Evolutionary conservation across 2,329 filamentous ascomycete species (phyloP), one percentile per base, ranked within the genome.

Genomic region (Fusarium domesticum): DNA sequence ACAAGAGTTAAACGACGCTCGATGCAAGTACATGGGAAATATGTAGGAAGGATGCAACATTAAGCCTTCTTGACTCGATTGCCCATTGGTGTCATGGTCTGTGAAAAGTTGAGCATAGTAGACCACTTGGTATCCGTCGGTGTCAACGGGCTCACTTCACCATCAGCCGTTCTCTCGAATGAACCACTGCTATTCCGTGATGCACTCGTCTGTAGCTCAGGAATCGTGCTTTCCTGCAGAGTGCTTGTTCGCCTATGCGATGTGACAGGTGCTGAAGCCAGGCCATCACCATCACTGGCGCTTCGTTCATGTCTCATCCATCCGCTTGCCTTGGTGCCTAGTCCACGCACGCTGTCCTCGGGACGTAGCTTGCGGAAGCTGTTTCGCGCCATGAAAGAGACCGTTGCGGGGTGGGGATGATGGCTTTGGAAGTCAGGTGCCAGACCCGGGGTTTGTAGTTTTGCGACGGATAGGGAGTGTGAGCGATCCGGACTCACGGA

Each of bases 251-350:
- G 23, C 35, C 1, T 39, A 43, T 6, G 39, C 42, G 6, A 16
- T 40, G 8, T 10, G 23, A 28, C 23, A 28, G 23, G 23, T 12
- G 37, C 35, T 2, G 45, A 42, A 2, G 37, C 32, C 2, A 37
- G 32, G 0, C 42, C 46, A 8, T 28, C 39, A n/a, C 36, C 18
- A 12, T 32, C 20, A 33, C 45, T 38, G 34, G n/a, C 14, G 5
- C 35, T 48, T 14, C 54, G 54, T 36, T 54, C 61, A n/a, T 51
- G 48, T 12, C 58, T 56, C 18, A 59, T 54, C 62, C 64, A 64
- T 17, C 51, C 54, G n/a, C 57, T 41, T 0, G 59, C 51, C 39
- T 55, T 61, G 39, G 54, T 39, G 39, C 56, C 55, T 1, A 65
- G 43, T 18, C 55, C 56, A 1, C 54, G 51, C 40, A 63, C 44